Percentiles rank a stretch among this genome's conserved stretches.
Conservation (phyloP, 306 rosid species). For the Rosa persica region DNA sequence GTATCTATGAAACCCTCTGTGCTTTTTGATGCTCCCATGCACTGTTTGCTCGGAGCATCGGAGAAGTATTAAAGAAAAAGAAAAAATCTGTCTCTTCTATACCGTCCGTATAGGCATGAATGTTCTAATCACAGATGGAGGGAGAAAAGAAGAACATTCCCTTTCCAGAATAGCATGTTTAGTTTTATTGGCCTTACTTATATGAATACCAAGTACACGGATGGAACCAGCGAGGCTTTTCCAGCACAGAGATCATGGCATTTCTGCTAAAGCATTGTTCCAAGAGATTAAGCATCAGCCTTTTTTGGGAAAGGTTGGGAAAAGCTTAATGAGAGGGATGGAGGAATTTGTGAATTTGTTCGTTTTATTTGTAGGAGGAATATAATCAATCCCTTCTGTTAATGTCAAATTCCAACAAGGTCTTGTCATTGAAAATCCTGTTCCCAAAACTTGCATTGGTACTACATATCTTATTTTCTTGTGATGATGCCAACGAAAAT, state of each 20-base stretch:
- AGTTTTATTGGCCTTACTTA: not conserved
- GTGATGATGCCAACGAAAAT: constrained; percentile 30
- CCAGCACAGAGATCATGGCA: not conserved
- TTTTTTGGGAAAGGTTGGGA: constrained; percentile 27
- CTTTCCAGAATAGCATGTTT: not conserved
- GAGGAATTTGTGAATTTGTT: constrained; percentile 56
- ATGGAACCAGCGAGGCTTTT: not conserved
- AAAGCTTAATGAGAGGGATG: constrained; percentile 29
- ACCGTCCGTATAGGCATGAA: constrained; percentile 24
- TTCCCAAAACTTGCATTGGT: constrained; percentile 29
- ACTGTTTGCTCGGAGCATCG: constrained; percentile 19
- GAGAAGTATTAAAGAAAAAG: constrained; percentile 30
- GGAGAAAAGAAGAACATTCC: not conserved
- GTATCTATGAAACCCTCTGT: constrained; percentile 43
- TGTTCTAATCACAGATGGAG: not conserved
- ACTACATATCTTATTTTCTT: constrained; percentile 25
- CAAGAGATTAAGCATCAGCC: constrained; percentile 29
- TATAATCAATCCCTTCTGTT: constrained; percentile 39
- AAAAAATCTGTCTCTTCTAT: constrained; percentile 31
- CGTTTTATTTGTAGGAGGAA: constrained; percentile 36
- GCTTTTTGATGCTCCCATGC: constrained; percentile 25
- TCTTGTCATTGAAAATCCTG: constrained; percentile 39
- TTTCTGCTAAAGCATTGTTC: constrained; percentile 7
- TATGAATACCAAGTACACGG: not conserved
- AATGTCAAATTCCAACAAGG: constrained; percentile 36